These are phyloP conservation scores for Zygoascus bituminiphila DNA, from an alignment of 805 yeast genomes.

Conservation along the genomic window DNA sequence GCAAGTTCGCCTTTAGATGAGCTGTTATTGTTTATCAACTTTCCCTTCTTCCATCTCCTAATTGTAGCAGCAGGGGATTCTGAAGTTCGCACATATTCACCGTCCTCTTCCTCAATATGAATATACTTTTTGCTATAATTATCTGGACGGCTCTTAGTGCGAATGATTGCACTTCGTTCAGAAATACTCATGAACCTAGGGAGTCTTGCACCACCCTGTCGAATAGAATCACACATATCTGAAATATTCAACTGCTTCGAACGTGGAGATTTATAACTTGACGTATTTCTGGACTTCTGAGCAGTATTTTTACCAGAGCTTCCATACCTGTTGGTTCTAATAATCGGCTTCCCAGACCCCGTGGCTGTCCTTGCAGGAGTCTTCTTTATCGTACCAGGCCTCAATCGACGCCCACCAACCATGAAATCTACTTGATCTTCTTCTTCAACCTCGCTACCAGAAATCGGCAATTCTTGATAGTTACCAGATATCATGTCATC, in stretches of 20 bases:
- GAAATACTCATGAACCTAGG: slow-evolving; percentile 1
- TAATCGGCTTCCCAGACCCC: too few relatives aligned
- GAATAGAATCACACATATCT: background rate
- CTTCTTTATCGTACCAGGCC: too few relatives aligned
- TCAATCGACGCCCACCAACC: background rate
- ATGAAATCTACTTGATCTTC: background rate
- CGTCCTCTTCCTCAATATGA: background rate
- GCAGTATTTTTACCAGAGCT: too few relatives aligned
- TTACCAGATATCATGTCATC: too few relatives aligned
- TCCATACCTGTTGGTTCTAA: too few relatives aligned
- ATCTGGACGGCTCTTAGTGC: background rate
- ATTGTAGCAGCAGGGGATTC: background rate
- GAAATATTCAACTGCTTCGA: background rate
- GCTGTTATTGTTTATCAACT: background rate
- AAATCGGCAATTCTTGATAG: background rate
- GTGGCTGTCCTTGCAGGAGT: too few relatives aligned
- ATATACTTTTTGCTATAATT: slow-evolving; percentile 1
- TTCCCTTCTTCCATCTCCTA: background rate
- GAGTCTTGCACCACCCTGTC: background rate
- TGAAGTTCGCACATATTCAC: background rate
- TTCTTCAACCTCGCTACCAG: background rate
- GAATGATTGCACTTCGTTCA: background rate
- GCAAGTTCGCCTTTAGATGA: too few relatives aligned
- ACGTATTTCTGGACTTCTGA: too few relatives aligned
- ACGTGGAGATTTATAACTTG: too few relatives aligned